Evolutionary conservation across 208 protist genomes (phyloP).

Genomic region (Porcisia hertigi): DNA sequence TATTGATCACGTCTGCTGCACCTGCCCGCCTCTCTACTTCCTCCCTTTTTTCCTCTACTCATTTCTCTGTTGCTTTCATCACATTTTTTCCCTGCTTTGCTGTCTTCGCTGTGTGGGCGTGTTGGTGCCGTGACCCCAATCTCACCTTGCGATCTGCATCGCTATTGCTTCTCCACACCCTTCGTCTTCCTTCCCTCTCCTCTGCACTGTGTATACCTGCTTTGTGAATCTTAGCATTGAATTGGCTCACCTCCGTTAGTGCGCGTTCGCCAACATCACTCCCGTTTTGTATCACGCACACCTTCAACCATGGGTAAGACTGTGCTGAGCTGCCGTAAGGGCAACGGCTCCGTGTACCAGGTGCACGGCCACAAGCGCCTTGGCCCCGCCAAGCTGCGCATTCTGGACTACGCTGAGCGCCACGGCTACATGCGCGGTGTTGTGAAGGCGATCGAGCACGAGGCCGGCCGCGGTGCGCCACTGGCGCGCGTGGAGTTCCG

Average conservation of each 20-base stretch:
- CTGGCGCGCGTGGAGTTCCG: conserved; percentile 97
- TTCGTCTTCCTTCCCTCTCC: background rate
- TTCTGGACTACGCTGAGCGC: conserved; percentile 97
- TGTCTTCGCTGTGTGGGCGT: background rate
- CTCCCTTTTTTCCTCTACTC: background rate
- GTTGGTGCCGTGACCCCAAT: background rate
- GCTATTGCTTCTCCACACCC: background rate
- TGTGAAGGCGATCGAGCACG: conserved; percentile 98
- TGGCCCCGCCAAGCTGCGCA: conserved; percentile 95
- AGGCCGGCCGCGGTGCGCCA: conserved; percentile 99
- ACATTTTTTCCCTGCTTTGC: background rate
- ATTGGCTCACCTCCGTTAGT: background rate
- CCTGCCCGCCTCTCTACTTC: no score
- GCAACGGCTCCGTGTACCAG: conserved; percentile 36
- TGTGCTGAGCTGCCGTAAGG: conserved; percentile 94
- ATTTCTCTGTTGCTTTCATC: background rate
- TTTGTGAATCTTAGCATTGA: background rate
- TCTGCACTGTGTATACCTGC: no score
- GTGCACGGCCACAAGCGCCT: conserved; percentile 95
- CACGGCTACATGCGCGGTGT: conserved; percentile 92
- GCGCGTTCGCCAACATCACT: background rate
- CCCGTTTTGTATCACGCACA: background rate
- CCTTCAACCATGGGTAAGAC: conserved; percentile 81
- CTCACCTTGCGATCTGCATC: background rate
- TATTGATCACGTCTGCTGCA: no score